Evolutionary conservation across 345 rosid genomes (phyloP).

Genomic region (Moringa oleifera): DNA sequence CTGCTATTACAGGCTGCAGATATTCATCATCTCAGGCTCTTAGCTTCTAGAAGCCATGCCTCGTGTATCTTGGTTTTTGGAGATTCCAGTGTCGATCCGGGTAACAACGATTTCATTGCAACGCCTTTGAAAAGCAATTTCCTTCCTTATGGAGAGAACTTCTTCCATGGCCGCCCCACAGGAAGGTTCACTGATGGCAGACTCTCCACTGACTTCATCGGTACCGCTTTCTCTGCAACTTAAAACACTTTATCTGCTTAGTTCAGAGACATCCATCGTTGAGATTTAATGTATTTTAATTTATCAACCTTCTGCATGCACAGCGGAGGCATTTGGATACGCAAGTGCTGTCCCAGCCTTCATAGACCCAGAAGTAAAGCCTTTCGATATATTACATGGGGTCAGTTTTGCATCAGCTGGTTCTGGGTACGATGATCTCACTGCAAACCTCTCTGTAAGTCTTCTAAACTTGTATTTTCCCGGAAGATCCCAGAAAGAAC

Average conservation of each 20-base stretch:
- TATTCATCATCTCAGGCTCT: constrained; percentile 20
- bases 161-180: constrained; percentile 50
- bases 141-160: constrained; percentile 65
- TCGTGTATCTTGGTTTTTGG: constrained; percentile 70
- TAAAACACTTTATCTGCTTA: no score
- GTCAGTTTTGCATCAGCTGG: constrained; percentile 94
- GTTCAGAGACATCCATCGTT: no score
- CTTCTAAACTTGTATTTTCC: neutral
- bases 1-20: constrained; percentile 22
- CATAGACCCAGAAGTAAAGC: constrained; percentile 51
- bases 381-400: constrained; percentile 49
- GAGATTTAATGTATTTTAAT: neutral
- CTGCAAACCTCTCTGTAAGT: constrained; percentile 77
- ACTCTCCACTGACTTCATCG: constrained; percentile 68
- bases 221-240: constrained; percentile 17
- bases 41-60: constrained; percentile 50
- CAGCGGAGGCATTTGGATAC: constrained; percentile 69
- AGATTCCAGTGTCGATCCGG: constrained; percentile 84
- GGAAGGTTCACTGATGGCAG: constrained; percentile 68
- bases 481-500: no score
- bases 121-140: constrained; percentile 53
- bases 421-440: constrained; percentile 84
- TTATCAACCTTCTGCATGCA: constrained; percentile 14
- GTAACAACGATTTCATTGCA: constrained; percentile 55
- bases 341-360: constrained; percentile 54